phyloP scores from a whole-genome alignment of 78 protist species.

The Protostelium mycophagum region DNA sequence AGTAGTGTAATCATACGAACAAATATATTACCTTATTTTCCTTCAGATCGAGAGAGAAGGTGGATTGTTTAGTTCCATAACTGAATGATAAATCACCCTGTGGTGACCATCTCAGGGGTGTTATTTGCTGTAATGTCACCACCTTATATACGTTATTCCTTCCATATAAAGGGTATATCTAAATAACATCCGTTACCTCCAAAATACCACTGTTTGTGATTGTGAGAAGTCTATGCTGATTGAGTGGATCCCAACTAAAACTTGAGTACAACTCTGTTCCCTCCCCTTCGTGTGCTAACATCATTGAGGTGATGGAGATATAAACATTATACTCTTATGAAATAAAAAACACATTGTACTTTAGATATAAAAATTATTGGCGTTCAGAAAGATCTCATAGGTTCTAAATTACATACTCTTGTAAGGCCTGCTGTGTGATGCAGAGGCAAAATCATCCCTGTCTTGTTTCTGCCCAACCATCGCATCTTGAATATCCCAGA shows the following conservation, averaged over 20 bases:
- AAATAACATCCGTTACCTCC: neutral
- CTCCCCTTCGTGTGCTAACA: constrained; percentile 22
- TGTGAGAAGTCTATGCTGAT: constrained; percentile 50
- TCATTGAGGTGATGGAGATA: neutral
- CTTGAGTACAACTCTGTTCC: constrained; percentile 30
- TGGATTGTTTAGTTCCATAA: constrained; percentile 18
- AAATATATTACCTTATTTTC: neutral
- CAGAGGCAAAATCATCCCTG: neutral
- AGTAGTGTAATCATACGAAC: too few species aligned
- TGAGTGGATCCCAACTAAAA: constrained; percentile 59
- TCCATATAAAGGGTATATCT: neutral
- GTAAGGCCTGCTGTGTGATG: neutral
- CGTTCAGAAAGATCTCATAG: too few species aligned
- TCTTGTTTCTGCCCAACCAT: neutral
- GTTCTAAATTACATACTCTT: neutral
- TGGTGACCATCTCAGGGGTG: constrained; percentile 59
- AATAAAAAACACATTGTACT: too few species aligned
- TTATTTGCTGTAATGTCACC: constrained; percentile 37
- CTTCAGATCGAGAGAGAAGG: neutral
- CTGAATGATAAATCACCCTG: constrained; percentile 32
- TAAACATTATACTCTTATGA: too few species aligned
- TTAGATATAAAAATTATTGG: too few species aligned
- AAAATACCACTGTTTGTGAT: constrained; percentile 43
- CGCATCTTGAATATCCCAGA: constrained; percentile 52
- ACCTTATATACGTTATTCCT: neutral